Conservation (phyloP, 192 early-diverging fungal species). For the Backusella parvicylindrica region DNA sequence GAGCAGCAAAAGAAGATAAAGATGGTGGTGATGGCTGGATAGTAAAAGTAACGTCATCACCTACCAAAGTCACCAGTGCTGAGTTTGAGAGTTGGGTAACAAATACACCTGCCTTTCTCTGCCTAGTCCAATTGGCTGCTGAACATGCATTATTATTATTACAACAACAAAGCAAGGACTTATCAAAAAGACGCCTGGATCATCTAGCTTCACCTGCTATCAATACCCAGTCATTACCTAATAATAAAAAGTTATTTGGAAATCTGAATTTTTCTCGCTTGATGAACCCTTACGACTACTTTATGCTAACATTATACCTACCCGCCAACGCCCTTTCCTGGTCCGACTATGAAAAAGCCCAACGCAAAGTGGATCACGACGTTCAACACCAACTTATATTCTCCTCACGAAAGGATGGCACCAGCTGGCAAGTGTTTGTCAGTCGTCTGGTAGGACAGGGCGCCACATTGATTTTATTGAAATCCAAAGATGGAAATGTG, state of each 20-base stretch:
- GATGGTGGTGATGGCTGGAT: neutral
- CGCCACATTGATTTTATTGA: slow-evolving; percentile 46
- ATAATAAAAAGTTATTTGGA: neutral
- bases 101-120: neutral
- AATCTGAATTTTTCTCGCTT: slow-evolving; percentile 25
- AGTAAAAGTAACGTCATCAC: neutral
- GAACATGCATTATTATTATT: neutral
- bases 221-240: neutral
- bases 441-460: slow-evolving; percentile 39
- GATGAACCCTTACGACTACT: slow-evolving; percentile 38
- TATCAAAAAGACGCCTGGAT: slow-evolving; percentile 1
- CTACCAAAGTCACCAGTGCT: neutral
- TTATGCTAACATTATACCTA: slow-evolving; percentile 25
- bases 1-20: neutral
- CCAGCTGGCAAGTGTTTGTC: slow-evolving; percentile 47
- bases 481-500: slow-evolving; percentile 51
- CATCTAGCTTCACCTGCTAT: neutral
- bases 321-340: slow-evolving; percentile 19
- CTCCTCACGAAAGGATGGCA: slow-evolving; percentile 45
- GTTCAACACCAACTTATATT: slow-evolving; percentile 36
- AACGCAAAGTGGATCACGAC: neutral
- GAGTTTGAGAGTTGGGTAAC: slow-evolving; percentile 8
- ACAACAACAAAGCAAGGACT: neutral
- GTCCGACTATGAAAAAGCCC: slow-evolving; percentile 2
- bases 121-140: neutral